A percentile compares a stretch with the other conserved stretches of the same genome.
phyloP scores from a whole-genome alignment of 148 eudicot species.

The Rhododendron kiyosumense region DNA sequence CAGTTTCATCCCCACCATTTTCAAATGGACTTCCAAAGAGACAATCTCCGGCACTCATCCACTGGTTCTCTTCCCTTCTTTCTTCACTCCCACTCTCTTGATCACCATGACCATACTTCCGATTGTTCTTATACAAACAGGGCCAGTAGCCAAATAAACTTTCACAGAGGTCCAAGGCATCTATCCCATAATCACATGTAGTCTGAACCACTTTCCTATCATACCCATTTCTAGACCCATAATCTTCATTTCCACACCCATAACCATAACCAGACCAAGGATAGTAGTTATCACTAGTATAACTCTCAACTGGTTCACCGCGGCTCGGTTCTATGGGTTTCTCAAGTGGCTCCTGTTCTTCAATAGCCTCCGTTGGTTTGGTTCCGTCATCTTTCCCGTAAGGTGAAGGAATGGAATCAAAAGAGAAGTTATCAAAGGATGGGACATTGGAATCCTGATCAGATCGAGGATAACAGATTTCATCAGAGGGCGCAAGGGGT shows the following conservation, averaged over 20 bases:
- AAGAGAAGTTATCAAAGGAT: slow-evolving; percentile 11
- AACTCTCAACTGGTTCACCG: slow-evolving; percentile 11
- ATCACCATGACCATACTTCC: slow-evolving; percentile 2
- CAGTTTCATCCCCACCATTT: slow-evolving; percentile 30
- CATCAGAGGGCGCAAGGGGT: slow-evolving; percentile 57
- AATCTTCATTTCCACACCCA: slow-evolving; percentile 8
- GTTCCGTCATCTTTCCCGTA: slow-evolving; percentile 17
- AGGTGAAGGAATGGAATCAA: slow-evolving; percentile 27
- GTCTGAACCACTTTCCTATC: slow-evolving; percentile 28
- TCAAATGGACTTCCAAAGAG: slow-evolving; percentile 58
- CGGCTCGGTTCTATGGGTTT: slow-evolving; percentile 2
- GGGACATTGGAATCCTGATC: neutral
- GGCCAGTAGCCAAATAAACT: slow-evolving; percentile 83
- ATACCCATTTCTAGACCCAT: slow-evolving; percentile 13
- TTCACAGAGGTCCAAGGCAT: slow-evolving; percentile 63
- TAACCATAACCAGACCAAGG: slow-evolving; percentile 15
- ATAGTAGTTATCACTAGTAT: slow-evolving; percentile 7
- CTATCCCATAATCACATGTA: slow-evolving; percentile 55
- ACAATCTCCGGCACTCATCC: slow-evolving; percentile 59
- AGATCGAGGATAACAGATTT: slow-evolving; percentile 61
- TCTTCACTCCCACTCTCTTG: slow-evolving; percentile 7
- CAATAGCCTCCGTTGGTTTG: slow-evolving; percentile 3
- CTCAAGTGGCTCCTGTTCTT: slow-evolving; percentile 4
- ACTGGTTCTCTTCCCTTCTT: slow-evolving; percentile 25
- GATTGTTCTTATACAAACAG: slow-evolving; percentile 43